These are phyloP conservation scores for Phylloporus scabripes DNA, from an alignment of 768 basidiomycete species.

Conservation along the genomic window DNA sequence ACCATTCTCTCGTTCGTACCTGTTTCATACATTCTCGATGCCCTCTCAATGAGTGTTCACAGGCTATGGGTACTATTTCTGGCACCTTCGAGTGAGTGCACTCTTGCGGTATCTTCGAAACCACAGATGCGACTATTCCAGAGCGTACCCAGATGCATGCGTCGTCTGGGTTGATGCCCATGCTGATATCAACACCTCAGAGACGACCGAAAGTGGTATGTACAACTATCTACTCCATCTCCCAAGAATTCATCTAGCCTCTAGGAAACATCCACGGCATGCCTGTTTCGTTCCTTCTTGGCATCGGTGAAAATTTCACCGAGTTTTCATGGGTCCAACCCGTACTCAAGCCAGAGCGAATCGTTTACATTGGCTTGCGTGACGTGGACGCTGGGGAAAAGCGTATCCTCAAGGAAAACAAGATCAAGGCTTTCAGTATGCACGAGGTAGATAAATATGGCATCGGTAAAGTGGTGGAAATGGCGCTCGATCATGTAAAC, in stretches of 20 bases:
- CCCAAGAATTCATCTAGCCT: neutral
- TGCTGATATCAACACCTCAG: slow-evolving; percentile 90
- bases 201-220: slow-evolving; percentile 71
- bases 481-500: slow-evolving; percentile 94
- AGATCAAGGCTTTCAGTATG: slow-evolving; percentile 88
- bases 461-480: slow-evolving; percentile 91
- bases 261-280: slow-evolving; percentile 96
- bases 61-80: slow-evolving; percentile 92
- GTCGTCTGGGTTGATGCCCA: slow-evolving; percentile 98
- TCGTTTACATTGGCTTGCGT: slow-evolving; percentile 97
- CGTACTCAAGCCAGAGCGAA: slow-evolving; percentile 58
- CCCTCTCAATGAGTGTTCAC: slow-evolving; percentile 2
- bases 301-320: slow-evolving; percentile 35
- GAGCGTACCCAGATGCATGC: slow-evolving; percentile 72
- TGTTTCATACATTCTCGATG: slow-evolving; percentile 2
- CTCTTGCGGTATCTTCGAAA: neutral
- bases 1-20: slow-evolving; percentile 79
- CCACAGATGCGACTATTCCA: slow-evolving; percentile 25
- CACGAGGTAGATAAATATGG: slow-evolving; percentile 86
- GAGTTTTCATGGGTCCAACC: slow-evolving; percentile 60
- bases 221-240: neutral
- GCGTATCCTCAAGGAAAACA: slow-evolving; percentile 70
- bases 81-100: slow-evolving; percentile 69
- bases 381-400: slow-evolving; percentile 91
- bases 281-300: slow-evolving; percentile 90